These are phyloP conservation scores for Fomitiporia mediterranea DNA, from an alignment of 1,284 basidiomycete species.

Conservation along the genomic window DNA sequence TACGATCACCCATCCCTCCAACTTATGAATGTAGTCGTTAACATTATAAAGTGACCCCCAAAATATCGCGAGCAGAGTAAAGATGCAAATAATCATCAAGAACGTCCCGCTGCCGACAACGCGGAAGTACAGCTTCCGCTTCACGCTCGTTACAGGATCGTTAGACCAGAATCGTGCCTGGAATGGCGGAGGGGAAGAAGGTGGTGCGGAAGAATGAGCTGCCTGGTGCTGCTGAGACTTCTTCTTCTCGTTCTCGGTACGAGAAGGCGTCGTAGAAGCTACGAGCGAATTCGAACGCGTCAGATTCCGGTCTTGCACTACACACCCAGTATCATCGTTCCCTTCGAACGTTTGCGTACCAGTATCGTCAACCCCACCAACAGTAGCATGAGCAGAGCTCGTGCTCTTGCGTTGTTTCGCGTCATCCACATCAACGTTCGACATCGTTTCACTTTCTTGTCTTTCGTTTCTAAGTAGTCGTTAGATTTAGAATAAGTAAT, in stretches of 20 bases:
- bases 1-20: conserved; percentile 19
- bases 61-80: conserved; percentile 41
- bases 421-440: too few relatives aligned
- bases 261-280: background rate
- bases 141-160: conserved; percentile 1
- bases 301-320: background rate
- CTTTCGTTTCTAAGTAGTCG: too few relatives aligned
- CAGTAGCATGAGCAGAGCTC: too few relatives aligned
- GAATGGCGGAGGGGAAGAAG: conserved; percentile 7
- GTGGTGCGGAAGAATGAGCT: background rate
- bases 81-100: conserved; percentile 28
- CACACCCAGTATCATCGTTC: background rate
- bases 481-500: too few relatives aligned
- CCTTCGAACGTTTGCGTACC: background rate
- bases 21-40: conserved; percentile 21
- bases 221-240: background rate
- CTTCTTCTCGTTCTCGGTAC: background rate
- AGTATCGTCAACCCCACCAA: background rate
- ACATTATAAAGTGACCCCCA: conserved; percentile 47
- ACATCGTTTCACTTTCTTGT: too few relatives aligned
- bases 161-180: conserved; percentile 13
- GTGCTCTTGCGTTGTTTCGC: too few relatives aligned
- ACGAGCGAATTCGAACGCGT: conserved; percentile 1
- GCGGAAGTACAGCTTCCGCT: conserved; percentile 8
- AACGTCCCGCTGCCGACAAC: conserved; percentile 3